These are phyloP conservation scores for Corchorus capsularis DNA, from an alignment of 345 rosid species.

Conservation along the genomic window DNA sequence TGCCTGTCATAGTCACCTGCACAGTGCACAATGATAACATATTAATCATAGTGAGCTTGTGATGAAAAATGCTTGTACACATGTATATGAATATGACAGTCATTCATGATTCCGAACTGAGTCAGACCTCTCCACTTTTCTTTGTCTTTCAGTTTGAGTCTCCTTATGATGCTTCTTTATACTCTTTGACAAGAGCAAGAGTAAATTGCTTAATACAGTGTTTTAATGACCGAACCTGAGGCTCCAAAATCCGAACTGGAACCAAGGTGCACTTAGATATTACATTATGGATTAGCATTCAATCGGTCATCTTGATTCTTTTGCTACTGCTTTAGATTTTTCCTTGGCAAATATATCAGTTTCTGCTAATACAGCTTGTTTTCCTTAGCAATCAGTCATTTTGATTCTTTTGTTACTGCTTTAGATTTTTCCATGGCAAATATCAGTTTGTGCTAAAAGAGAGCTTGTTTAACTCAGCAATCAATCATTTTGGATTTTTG, in stretches of 20 bases:
- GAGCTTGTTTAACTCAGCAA: no score
- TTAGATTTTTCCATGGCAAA: no score
- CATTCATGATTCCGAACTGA: not conserved
- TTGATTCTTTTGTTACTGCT: no score
- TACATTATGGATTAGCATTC: no score
- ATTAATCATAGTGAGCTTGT: not conserved
- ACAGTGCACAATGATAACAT: not conserved
- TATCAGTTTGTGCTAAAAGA: no score
- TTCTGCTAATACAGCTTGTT: no score
- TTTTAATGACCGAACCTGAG: not conserved
- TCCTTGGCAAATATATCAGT: no score
- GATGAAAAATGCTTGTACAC: not conserved
- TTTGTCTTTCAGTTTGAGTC: not conserved
- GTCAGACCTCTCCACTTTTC: not conserved
- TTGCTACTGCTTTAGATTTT: no score
- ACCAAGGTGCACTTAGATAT: no score
- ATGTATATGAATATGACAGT: not conserved
- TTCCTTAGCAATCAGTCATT: no score
- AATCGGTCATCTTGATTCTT: no score
- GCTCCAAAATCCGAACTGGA: not conserved
- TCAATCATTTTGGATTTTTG: no score
- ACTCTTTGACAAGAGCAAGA: not conserved
- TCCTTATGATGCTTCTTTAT: not conserved
- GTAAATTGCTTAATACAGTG: not conserved
- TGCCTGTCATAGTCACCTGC: not conserved